Evolutionary conservation across 306 rosid species (phyloP).

Genomic region (Datisca glomerata): DNA sequence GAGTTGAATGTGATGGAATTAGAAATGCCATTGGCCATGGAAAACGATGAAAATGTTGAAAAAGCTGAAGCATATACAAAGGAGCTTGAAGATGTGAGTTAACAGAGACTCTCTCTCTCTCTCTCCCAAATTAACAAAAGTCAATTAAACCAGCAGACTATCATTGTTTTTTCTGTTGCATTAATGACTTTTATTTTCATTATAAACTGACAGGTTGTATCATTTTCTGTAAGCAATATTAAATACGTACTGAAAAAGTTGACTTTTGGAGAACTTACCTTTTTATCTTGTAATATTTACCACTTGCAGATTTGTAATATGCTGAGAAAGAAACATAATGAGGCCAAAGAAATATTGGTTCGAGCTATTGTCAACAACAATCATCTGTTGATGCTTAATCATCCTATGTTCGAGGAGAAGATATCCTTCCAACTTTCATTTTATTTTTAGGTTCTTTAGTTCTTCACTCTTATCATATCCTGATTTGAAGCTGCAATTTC

Average conservation of each 20-base stretch:
- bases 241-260: too few relatives aligned
- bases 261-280: background rate
- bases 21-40: slow-evolving; percentile 33
- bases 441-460: slow-evolving; percentile 5
- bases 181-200: background rate
- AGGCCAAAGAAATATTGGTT: slow-evolving; percentile 70
- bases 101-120: slow-evolving; percentile 4
- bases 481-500: slow-evolving; percentile 13
- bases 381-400: slow-evolving; percentile 79
- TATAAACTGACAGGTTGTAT: background rate
- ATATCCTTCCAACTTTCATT: slow-evolving; percentile 48
- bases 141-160: background rate
- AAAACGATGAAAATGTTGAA: slow-evolving; percentile 58
- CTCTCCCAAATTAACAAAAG: background rate
- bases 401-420: slow-evolving; percentile 70
- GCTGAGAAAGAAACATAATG: slow-evolving; percentile 78
- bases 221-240: too few relatives aligned
- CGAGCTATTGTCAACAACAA: slow-evolving; percentile 72
- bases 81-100: slow-evolving; percentile 87
- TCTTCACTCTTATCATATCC: slow-evolving; percentile 5
- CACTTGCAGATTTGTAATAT: slow-evolving; percentile 58
- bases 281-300: background rate
- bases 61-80: slow-evolving; percentile 70
- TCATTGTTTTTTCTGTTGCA: background rate
- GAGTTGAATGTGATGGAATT: slow-evolving; percentile 33